Evolutionary conservation across 2,329 filamentous ascomycete species (phyloP), one percentile per base, ranked within the genome.

Genomic region (Diaporthe sp.): DNA sequence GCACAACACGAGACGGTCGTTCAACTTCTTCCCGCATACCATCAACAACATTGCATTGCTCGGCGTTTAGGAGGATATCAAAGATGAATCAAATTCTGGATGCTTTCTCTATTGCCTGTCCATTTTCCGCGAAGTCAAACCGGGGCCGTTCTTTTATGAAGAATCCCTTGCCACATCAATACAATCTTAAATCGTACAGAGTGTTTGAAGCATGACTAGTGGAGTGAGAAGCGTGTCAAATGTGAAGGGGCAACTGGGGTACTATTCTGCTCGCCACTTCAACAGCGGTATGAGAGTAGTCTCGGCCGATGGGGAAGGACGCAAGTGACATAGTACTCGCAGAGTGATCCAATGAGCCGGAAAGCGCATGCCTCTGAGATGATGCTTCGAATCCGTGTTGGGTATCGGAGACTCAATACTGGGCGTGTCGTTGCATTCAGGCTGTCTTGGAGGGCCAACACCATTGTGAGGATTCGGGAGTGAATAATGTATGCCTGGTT

Each of bases 1-100:
- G 58, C 73, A 55, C 67, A 72, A 51, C 34, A 70, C 70, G 67
- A 72, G 57, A 74, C 71, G 65, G 34, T 72, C 60, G 44, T 60
- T 57, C 53, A 68, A 65, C 39, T 77, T 37, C 44, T 42, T 72
- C 71, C 34, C 47, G 51, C 49, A 65, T 53, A 53, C 60, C 63
- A 72, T 71, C 65, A 75, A 28, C 53, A 51, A n/a, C 61, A 73
- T 63, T 76, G 76, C 77, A 78, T 78, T 77, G 76, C 63, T 68
- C 55, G 77, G 78, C 76, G 77, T 78, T 76, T 22, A 73, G 60
- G 68, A 68, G 71, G 63, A 65, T 37, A 67, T 68, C 72, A 71
- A 67, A 58, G 75, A 22, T 51, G 58, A 60, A 51, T 51, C 55
- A 67, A 74, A 31, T 70, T 68, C 63, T 68, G 73, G 61, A 61